Base-by-base conservation (phyloP, 179 eudicot species). In the Spergularia azorica region DNA sequence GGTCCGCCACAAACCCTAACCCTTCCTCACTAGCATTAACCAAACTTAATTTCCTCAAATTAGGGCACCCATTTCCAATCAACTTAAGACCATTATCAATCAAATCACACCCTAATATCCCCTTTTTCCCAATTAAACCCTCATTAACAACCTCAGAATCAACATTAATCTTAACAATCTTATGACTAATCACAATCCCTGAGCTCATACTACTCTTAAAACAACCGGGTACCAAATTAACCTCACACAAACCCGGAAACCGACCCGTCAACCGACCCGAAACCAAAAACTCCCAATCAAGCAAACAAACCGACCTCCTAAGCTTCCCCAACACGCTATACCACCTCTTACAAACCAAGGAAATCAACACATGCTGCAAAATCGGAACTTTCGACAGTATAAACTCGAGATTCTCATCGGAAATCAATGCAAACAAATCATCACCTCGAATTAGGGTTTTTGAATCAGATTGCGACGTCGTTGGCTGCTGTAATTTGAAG, bases 301-400 rank as follows among this genome's bases (percentile, higher is more conserved):
- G 57, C 0, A 95, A 20, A 73, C 57, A 77, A n/a, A 95, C 39
- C 1, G 87, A 79, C 9, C 71, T 68, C 18, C 92, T 80, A 26
- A 93, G 64, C 10, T 79, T 82, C 13, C 98, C 96, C n/a, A 82
- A 81, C 3, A 93, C 78, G 21, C 14, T 67, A 43, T 72, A 68
- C 97, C 97, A 95, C 39, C 97, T 84, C 77, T 86, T 91, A 79
- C 91, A 91, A 51, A 93, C 97, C n/a, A 90, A 75, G 2, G 95
- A 81, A 79, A 82, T 81, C 6, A 90, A 52, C 5, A 77, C 17
- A 51, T 84, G 90, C 59, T 89, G 92, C 9, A 84, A 72, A 9
- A 72, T 69, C 5, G 91, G 87, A 10, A 93, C 79, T 71, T 87
- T 88, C 5, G 89, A 82, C 50, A 95, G 74, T 14, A 95, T 83